These are phyloP conservation scores for Saitozyma sp. DNA, from an alignment of 768 basidiomycete species.

Conservation along the genomic window DNA sequence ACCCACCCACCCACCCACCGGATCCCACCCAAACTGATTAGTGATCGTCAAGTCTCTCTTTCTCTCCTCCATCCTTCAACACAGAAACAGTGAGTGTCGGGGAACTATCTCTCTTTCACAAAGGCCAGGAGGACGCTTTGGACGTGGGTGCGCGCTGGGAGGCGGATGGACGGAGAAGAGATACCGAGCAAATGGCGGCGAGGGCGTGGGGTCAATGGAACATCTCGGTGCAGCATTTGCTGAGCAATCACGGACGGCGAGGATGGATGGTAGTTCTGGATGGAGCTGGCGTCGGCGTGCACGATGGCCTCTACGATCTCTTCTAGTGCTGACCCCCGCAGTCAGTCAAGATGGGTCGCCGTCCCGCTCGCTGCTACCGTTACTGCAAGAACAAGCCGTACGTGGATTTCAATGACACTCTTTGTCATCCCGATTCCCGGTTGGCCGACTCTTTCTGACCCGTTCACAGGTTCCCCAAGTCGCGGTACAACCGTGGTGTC, in stretches of 20 bases:
- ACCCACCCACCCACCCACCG: too few relatives aligned
- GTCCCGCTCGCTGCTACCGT: conserved; percentile 96
- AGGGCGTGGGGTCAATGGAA: not conserved
- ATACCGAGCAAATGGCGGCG: not conserved
- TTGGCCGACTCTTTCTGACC: not conserved
- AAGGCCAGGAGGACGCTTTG: not conserved
- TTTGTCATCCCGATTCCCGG: too few relatives aligned
- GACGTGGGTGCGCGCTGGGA: not conserved
- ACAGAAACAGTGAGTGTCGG: conserved; percentile 13
- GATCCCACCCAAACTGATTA: too few relatives aligned
- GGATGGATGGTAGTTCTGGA: conserved; percentile 1
- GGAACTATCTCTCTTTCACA: conserved; percentile 1
- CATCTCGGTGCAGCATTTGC: not conserved
- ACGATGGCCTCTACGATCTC: not conserved
- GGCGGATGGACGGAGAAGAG: not conserved
- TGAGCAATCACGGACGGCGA: conserved; percentile 8
- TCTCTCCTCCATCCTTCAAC: conserved; percentile 11
- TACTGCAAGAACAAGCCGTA: conserved; percentile 99
- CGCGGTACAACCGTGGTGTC: conserved; percentile 94
- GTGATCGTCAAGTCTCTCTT: not conserved
- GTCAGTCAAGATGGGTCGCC: conserved; percentile 78
- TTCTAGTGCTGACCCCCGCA: conserved; percentile 14
- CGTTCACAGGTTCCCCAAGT: conserved; percentile 51
- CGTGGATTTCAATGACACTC: conserved; percentile 12
- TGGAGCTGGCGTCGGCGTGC: not conserved